Base-by-base conservation (phyloP, 2,329 filamentous ascomycete genomes). In the Hirsutella rhossiliensis region DNA sequence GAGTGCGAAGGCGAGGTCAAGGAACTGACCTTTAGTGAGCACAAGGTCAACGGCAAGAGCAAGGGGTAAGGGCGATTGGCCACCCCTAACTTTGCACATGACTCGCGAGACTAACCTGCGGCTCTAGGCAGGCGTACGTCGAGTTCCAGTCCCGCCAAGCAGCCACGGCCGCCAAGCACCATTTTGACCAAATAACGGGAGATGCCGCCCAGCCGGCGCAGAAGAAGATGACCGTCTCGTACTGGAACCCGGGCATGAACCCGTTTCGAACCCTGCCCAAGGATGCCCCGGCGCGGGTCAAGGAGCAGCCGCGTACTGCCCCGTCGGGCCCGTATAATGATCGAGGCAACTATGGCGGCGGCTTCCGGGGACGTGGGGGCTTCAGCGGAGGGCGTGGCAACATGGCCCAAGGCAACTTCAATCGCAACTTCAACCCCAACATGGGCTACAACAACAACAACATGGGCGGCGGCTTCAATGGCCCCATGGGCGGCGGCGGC, bases 41-140 rank as follows among this genome's bases (percentile, higher is more conserved):
- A 97, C 65, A 98, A 98, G 62, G 89, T 97, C 40, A 98, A 98
- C 54, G 92, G 92, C 54, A 98, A 98, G 68, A 95, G 87, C 66
- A 96, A 97, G 69, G 90, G 92, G 89, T 94, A 73, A 50, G 80
- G 64, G 20, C 12, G 5, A 34, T 5, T 34, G 31, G 7, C 13
- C 12, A 2, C 36, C 5, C 9, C 15, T 5, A 17, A 23, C 11
- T 19, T 38, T 12, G 12, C 12, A 12, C 11, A 11, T 17, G 5
- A 18, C 5, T n/a, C 19, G 36, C 19, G 11, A 38, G 11, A 27
- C 32, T 43, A 3, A 38, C 17, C 2, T 6, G 3, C 11, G 30
- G 17, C 5, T 37, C 39, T 49, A 80, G 78, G 9, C 78, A 82
- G 73, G 87, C 83, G 5, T 97, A 89, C 57, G 69, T 97, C 39